Evolutionary conservation across 1,284 basidiomycete species (phyloP).

Genomic region (Xerocomus nothofagi): DNA sequence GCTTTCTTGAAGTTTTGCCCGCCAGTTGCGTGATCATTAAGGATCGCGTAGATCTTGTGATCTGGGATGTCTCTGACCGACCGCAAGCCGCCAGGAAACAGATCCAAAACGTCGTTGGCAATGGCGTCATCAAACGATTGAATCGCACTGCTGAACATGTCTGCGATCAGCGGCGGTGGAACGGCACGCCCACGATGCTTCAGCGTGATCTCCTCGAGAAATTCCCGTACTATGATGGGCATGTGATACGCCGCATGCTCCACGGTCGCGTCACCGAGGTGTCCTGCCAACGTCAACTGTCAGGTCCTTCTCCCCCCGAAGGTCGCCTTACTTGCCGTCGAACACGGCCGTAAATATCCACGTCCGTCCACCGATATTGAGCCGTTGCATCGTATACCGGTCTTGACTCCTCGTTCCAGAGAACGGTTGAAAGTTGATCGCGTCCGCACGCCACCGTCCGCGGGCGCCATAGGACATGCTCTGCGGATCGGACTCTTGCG

Average conservation of each 20-base stretch:
- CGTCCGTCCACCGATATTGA: slow-evolving; percentile 52
- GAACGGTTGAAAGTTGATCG: slow-evolving; percentile 64
- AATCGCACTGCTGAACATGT: slow-evolving; percentile 56
- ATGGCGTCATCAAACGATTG: slow-evolving; percentile 66
- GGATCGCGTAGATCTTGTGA: slow-evolving; percentile 51
- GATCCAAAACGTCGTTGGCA: slow-evolving; percentile 57
- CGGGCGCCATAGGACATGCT: slow-evolving; percentile 40
- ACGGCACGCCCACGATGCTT: slow-evolving; percentile 37
- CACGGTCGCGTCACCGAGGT: slow-evolving; percentile 67
- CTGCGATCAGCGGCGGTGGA: slow-evolving; percentile 49
- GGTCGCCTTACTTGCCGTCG: slow-evolving; percentile 70
- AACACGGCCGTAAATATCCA: slow-evolving; percentile 71
- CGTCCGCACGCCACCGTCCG: slow-evolving; percentile 49
- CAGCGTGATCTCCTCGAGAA: slow-evolving; percentile 45
- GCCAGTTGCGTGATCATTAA: slow-evolving; percentile 60
- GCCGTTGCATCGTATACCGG: slow-evolving; percentile 56
- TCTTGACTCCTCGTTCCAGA: slow-evolving; percentile 52
- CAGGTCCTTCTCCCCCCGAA: background rate
- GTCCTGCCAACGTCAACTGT: slow-evolving; percentile 42
- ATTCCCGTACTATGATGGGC: slow-evolving; percentile 63
- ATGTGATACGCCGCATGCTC: slow-evolving; percentile 66
- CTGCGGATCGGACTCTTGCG: slow-evolving; percentile 50
- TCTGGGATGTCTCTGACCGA: slow-evolving; percentile 51
- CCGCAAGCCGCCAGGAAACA: slow-evolving; percentile 59
- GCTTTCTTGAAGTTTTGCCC: slow-evolving; percentile 64